phyloP scores from a whole-genome alignment of 805 yeast species.

The Blastobotrys chiropterorum region DNA sequence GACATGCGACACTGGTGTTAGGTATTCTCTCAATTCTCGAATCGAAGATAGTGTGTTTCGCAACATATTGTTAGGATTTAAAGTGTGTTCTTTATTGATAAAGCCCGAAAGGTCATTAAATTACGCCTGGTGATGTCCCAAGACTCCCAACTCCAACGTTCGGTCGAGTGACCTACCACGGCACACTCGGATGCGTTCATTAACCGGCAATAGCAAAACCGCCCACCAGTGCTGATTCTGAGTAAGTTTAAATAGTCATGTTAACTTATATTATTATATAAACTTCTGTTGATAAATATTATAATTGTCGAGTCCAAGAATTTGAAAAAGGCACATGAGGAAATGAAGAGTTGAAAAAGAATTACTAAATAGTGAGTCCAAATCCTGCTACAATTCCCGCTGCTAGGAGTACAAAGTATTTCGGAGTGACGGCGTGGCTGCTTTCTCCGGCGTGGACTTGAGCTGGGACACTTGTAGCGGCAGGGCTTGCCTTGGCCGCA shows the following conservation, averaged over 20 bases:
- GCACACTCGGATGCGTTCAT: not conserved
- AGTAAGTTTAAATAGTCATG: too few relatives aligned
- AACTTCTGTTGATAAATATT: too few relatives aligned
- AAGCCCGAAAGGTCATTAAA: too few relatives aligned
- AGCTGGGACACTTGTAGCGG: not conserved
- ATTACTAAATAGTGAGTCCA: not conserved
- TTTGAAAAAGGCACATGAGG: too few relatives aligned
- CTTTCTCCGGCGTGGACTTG: not conserved
- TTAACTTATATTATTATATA: too few relatives aligned
- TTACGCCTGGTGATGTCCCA: too few relatives aligned
- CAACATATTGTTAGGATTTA: not conserved
- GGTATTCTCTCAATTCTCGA: conserved; percentile 57
- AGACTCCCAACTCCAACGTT: too few relatives aligned
- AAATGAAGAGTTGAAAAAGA: not conserved
- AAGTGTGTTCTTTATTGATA: not conserved
- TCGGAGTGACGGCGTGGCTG: not conserved
- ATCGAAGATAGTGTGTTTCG: not conserved
- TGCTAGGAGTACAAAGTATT: not conserved
- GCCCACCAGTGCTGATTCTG: not conserved
- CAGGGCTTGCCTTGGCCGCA: not conserved
- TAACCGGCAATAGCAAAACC: not conserved
- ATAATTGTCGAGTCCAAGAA: too few relatives aligned
- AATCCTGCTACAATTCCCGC: not conserved
- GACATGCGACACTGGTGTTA: conserved; percentile 84
- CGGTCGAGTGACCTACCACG: not conserved